Conservation (phyloP, 768 basidiomycete species). For the Coprinopsis sp. region DNA sequence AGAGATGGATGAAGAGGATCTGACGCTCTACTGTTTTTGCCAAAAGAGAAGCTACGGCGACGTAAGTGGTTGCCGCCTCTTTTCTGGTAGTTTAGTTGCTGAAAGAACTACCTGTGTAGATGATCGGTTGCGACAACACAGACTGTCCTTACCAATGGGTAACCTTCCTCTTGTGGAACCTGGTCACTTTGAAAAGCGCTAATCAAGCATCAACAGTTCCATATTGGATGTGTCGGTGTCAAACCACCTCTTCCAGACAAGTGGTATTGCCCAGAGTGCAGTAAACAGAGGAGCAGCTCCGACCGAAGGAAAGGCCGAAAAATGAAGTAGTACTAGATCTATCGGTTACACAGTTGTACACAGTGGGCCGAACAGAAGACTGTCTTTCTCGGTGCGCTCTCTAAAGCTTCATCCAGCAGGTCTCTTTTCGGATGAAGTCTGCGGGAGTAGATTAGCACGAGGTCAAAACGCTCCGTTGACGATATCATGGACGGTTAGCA, state of each 20-base stretch:
- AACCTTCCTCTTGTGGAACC: slow-evolving; percentile 9
- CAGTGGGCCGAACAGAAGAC: no score
- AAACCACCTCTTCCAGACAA: slow-evolving; percentile 43
- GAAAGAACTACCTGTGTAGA: slow-evolving; percentile 30
- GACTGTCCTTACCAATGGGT: slow-evolving; percentile 71
- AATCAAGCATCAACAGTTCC: slow-evolving; percentile 40
- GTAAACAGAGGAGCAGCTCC: slow-evolving; percentile 28
- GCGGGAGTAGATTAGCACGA: no score
- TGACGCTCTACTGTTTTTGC: slow-evolving; percentile 48
- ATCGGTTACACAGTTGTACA: no score
- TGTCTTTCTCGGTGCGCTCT: no score
- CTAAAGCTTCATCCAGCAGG: no score
- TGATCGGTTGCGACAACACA: slow-evolving; percentile 72
- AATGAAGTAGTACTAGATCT: no score
- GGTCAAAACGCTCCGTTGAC: no score
- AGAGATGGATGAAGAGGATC: slow-evolving; percentile 44
- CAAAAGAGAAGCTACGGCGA: slow-evolving; percentile 49
- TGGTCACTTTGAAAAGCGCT: background rate
- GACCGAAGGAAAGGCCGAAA: slow-evolving; percentile 37
- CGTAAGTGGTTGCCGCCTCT: slow-evolving; percentile 22
- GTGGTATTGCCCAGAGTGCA: slow-evolving; percentile 54
- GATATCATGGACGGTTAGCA: no score
- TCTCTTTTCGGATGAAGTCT: no score
- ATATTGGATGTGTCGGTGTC: slow-evolving; percentile 54
- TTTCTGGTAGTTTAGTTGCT: background rate